Percentiles rank a stretch among this genome's conserved stretches.
Evolutionary conservation across 257 asterid genomes (phyloP).

Genomic region (Lavandula angustifolia): DNA sequence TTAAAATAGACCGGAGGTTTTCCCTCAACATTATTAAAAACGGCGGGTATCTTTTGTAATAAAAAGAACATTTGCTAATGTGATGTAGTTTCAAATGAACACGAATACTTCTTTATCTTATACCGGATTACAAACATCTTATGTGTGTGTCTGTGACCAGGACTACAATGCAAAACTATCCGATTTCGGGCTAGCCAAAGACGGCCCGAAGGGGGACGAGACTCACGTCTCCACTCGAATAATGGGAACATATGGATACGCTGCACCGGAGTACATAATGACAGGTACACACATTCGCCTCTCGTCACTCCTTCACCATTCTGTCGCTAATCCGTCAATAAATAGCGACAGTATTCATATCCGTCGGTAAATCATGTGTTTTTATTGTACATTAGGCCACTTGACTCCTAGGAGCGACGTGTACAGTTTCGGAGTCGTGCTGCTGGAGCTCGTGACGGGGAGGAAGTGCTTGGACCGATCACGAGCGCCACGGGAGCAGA

Average conservation of each 20-base stretch:
- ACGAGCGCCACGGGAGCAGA: constrained; percentile 75
- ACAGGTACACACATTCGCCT: constrained; percentile 35
- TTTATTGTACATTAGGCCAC: constrained; percentile 47
- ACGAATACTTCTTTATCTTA: too few species aligned
- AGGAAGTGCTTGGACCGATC: constrained; percentile 78
- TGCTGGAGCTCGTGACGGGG: constrained; percentile 83
- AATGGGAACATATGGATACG: constrained; percentile 74
- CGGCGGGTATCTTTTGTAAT: too few species aligned
- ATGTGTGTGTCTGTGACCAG: constrained; percentile 33
- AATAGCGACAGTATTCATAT: too few species aligned
- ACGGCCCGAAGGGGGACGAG: constrained; percentile 83
- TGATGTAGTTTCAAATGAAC: too few species aligned
- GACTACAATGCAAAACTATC: constrained; percentile 79
- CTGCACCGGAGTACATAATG: constrained; percentile 62
- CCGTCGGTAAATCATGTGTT: too few species aligned
- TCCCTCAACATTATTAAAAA: too few species aligned
- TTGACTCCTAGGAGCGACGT: constrained; percentile 86
- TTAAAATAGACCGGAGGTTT: too few species aligned
- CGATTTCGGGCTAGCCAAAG: constrained; percentile 83
- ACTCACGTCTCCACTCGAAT: constrained; percentile 88
- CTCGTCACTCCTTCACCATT: too few species aligned
- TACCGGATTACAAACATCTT: too few species aligned
- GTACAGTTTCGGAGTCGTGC: constrained; percentile 87
- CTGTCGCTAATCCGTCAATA: too few species aligned
- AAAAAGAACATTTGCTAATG: too few species aligned